Base-by-base conservation (phyloP, 257 asterid species). In the Solanum pimpinellifolium region DNA sequence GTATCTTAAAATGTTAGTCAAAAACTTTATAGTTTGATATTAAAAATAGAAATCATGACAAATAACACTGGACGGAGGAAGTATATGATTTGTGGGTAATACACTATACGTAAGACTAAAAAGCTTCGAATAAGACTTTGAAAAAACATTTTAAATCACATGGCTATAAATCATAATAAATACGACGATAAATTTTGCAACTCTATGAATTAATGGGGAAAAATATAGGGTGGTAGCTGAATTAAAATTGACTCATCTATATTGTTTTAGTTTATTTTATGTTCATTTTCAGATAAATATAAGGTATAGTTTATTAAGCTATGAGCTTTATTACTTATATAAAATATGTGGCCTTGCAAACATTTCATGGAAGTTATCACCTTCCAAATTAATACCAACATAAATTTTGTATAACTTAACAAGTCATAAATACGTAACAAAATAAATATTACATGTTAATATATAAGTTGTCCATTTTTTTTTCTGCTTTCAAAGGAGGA, bases 1-100 rank as follows among this genome's bases (percentile, higher is more conserved):
- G 35, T 33, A 33, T 33, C 4, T 33, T 33, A 33, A 33, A 33
- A 33, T 33, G 35, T 33, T 33, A 33, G 4, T 33, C 35, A 33
- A 33, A 33, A 0, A 0, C 0, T 3, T 33, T 33, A 33, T 33
- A 33, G 0, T 33, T 33, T 33, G 4, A 33, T 1, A 0, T 0
- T 33, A 33, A 33, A 33, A 33, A 33, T 33, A 33, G 35, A 33
- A 33, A 33, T 3, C 35, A 33, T 33, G 35, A 33, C 35, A 33
- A 33, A 33, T 33, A 33, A 33, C 1, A 33, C 1, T 0, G 5
- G 0, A 33, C 35, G 5, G 4, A 33, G 4, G 1, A 0, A 33
- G 1, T 33, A 35, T 35, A 35, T 35, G 6, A 52, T 52, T 52
- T 52, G n/a, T 23, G 23, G 18, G 2, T 6, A 52, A 52, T 49